A percentile compares a stretch with the other conserved stretches of the same genome.
phyloP scores from a whole-genome alignment of 371 early-diverging fungal species.

The Mucor irregularis region DNA sequence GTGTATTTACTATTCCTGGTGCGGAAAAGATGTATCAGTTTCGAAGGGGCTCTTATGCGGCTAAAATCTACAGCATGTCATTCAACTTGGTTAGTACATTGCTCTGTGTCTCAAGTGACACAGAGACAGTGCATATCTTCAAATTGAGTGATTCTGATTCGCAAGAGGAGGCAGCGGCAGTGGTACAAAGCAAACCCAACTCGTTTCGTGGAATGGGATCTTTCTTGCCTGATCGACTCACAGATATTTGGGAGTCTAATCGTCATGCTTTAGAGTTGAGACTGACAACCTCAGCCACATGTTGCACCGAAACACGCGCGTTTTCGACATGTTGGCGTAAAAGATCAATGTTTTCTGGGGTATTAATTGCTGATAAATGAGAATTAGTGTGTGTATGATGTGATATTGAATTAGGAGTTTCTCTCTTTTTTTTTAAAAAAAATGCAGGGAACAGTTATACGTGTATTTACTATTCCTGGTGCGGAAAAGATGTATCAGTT shows the following conservation, averaged over 20 bases:
- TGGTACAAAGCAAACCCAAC: slow-evolving; percentile 2
- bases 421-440: background rate
- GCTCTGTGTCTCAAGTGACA: slow-evolving; percentile 86
- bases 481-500: slow-evolving; percentile 90
- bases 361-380: no score
- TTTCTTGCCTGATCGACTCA: slow-evolving; percentile 82
- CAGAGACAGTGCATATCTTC: slow-evolving; percentile 96
- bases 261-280: no score
- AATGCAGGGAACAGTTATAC: slow-evolving; percentile 88
- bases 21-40: slow-evolving; percentile 90
- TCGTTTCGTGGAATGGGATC: slow-evolving; percentile 64
- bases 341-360: no score
- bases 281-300: no score
- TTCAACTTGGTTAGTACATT: slow-evolving; percentile 82
- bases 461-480: slow-evolving; percentile 88
- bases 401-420: no score
- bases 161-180: background rate
- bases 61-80: slow-evolving; percentile 85
- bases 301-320: background rate
- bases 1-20: slow-evolving; percentile 88
- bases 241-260: slow-evolving; percentile 93
- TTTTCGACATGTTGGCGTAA: background rate
- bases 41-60: slow-evolving; percentile 88
- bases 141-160: slow-evolving; percentile 26
- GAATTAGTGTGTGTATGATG: no score